Evolutionary conservation across 1,284 basidiomycete genomes (phyloP), one percentile per base, ranked within the genome.

Genomic region (Cryptococcus jaspeensis): DNA sequence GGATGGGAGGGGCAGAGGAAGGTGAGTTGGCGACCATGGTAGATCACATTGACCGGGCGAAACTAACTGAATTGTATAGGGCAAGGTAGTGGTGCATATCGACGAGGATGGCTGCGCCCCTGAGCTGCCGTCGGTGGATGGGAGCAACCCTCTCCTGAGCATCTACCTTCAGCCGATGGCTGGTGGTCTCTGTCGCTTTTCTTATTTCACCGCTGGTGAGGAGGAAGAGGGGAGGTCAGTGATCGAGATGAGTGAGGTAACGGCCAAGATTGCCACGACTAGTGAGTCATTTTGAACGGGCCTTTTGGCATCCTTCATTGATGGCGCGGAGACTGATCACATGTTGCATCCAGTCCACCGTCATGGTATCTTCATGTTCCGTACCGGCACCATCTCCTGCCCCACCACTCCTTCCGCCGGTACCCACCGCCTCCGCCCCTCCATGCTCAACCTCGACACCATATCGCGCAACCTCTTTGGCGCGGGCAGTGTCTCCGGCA

Each of bases 11-110:
- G 89, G 65, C 75, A 78, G 1, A 87, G 84, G 74, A 93, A 91
- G 84, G 91, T 91, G 44, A 57, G 74, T 39, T 1, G n/a, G 23
- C 28, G n/a, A n/a, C n/a, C n/a, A n/a, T n/a, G n/a, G n/a, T n/a
- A n/a, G 50, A 44, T 35, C 7, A 25, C 4, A 25, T 20, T 8
- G 18, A 16, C 3, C 35, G 32, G 9, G 41, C 39, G n/a, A 56
- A 57, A 13, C 16, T 42, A 8, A 49, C 25, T 55, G 16, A 32
- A 32, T 32, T 32, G 28, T 60, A 8, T 66, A 93, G 90, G 88
- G 87, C n/a, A 93, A 92, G 78, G 83, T 91, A 18, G 85, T 90
- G 8, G 81, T 94, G 42, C 89, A 92, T 62, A 84, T 94, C 54
- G 89, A 92, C 71, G 83, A 85, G 18, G 70, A 83, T 13, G 88